Evolutionary conservation across 352 stramenopile species (phyloP).

Genomic region (Globisporangium cylindrosporum): DNA sequence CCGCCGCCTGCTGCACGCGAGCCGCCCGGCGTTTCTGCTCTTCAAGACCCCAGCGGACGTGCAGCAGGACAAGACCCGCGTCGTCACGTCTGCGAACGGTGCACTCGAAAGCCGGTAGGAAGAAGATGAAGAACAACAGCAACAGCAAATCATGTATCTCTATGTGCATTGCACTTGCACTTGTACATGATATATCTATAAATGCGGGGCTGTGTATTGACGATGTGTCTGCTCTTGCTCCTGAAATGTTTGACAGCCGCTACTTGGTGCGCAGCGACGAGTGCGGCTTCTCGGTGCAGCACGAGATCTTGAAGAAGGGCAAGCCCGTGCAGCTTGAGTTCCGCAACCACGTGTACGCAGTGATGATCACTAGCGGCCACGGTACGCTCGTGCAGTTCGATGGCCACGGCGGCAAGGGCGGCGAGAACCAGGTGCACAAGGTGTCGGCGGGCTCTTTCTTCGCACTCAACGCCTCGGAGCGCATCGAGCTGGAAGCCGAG

Average conservation of each 20-base stretch:
- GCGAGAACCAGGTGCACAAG: slow-evolving; percentile 30
- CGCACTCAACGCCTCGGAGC: slow-evolving; percentile 57
- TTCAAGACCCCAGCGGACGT: slow-evolving; percentile 56
- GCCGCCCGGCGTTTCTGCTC: slow-evolving; percentile 36
- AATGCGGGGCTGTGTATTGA: neutral
- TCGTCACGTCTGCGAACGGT: slow-evolving; percentile 41
- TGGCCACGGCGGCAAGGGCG: slow-evolving; percentile 27
- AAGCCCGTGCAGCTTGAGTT: slow-evolving; percentile 54
- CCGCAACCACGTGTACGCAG: slow-evolving; percentile 72
- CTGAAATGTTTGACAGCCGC: slow-evolving; percentile 26
- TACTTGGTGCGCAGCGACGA: slow-evolving; percentile 70
- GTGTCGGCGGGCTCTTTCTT: slow-evolving; percentile 53
- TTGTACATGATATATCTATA: neutral
- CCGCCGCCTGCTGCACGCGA: slow-evolving; percentile 42
- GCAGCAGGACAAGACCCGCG: slow-evolving; percentile 20
- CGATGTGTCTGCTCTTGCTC: neutral
- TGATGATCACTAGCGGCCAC: slow-evolving; percentile 61
- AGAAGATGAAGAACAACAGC: neutral
- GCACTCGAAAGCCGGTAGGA: slow-evolving; percentile 56
- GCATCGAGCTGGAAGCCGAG: slow-evolving; percentile 46
- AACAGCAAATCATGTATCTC: neutral
- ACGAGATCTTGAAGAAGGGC: slow-evolving; percentile 64
- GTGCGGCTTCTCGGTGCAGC: slow-evolving; percentile 76
- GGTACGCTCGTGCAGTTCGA: slow-evolving; percentile 56
- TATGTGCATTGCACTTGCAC: neutral